Base-by-base conservation (phyloP, 331 rosid genomes). In the Phaseolus coccineus region DNA sequence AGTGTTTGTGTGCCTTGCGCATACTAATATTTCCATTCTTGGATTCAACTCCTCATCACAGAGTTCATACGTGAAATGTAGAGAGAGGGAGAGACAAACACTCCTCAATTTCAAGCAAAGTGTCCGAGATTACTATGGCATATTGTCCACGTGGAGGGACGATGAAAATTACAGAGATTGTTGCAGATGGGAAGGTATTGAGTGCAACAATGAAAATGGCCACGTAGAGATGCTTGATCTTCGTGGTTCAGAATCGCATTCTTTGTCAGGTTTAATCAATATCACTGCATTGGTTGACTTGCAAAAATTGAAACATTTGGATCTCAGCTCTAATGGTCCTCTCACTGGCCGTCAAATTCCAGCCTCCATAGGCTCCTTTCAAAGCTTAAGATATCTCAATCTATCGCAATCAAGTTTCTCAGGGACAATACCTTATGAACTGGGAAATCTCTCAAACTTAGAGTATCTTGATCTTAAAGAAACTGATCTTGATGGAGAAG, bases 141-240 rank as follows among this genome's bases (percentile, higher is more conserved):
- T 31, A 14, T 16, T 78, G 8, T 52, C 82, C 22, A 78, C 84
- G 4, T 85, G 86, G 88, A 66, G 10, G 1, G 24, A 33, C 0
- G 37, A 53, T 2, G 9, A 11, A 0, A 53, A 13, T 1, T 22
- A 37, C 6, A 12, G 8, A 8, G 73, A 83, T 37, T 82, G 88
- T 3, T 85, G 88, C 76, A 40, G 1, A 2, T 73, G 84, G 81
- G 10, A 11, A 35, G 57, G 82, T 37, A 14, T 85, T 65, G 0
- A n/a, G 1, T 85, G 85, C 30, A 37, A 30, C 56, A 68, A 81
- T 1, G 4, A 66, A 66, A 81, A 61, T 4, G 27, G 69, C 59
- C 85, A 81, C 33, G 56, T 81, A 0, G 24, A 19, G 6, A 14
- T 2, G 11, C 80, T 81, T 77, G 19, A 51, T 81, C 78, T 85